Evolutionary conservation across 345 rosid species (phyloP).

Genomic region (Nasturtium officinale): DNA sequence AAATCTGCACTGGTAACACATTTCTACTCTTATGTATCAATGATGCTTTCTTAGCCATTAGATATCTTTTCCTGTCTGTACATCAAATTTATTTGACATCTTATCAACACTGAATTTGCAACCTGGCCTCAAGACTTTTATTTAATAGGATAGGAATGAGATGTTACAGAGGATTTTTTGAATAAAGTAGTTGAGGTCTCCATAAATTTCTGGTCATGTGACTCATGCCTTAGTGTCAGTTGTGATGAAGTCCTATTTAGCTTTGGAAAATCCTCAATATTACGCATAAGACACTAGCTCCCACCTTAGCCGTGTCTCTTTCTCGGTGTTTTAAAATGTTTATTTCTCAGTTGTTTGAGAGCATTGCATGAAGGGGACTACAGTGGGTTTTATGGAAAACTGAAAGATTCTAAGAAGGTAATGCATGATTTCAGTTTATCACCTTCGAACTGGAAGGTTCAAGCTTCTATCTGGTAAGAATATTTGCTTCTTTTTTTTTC

Average conservation of each 20-base stretch:
- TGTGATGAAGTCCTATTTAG: neutral
- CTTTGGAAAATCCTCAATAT: slow-evolving; percentile 12
- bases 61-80: slow-evolving; percentile 11
- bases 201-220: slow-evolving; percentile 3
- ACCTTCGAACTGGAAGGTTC: slow-evolving; percentile 20
- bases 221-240: slow-evolving; percentile 21
- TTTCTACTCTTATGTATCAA: neutral
- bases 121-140: slow-evolving; percentile 15
- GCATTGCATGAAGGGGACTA: slow-evolving; percentile 84
- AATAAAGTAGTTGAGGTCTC: slow-evolving; percentile 20
- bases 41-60: slow-evolving; percentile 24
- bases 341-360: slow-evolving; percentile 71
- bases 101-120: slow-evolving; percentile 1
- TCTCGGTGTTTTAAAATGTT: slow-evolving; percentile 22
- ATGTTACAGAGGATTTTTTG: no score
- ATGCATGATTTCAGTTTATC: slow-evolving; percentile 24
- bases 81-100: slow-evolving; percentile 16
- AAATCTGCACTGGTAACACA: slow-evolving; percentile 72
- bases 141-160: no score
- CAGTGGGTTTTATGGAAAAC: slow-evolving; percentile 63
- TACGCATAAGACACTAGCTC: slow-evolving; percentile 20
- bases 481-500: slow-evolving; percentile 13
- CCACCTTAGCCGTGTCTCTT: slow-evolving; percentile 9
- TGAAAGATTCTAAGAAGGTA: slow-evolving; percentile 81
- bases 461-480: slow-evolving; percentile 7